Evolutionary conservation across 2,329 filamentous ascomycete species (phyloP), one percentile per base, ranked within the genome.

Genomic region (Grosmannia clavigera): DNA sequence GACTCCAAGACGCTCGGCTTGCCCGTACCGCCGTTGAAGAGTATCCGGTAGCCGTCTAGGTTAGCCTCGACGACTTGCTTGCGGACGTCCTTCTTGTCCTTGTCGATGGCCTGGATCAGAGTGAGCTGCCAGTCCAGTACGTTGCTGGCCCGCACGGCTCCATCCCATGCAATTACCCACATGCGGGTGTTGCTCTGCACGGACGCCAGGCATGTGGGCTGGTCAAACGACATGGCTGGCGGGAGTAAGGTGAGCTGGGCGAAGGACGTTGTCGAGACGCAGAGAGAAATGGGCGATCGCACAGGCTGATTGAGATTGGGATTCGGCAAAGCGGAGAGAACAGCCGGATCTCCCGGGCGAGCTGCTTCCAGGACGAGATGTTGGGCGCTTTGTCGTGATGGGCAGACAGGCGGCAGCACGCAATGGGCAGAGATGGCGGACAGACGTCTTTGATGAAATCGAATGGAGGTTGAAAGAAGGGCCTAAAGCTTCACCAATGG

Each of bases 101-200:
- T 97, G 74, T 97, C 94, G 67, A 97, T 90, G 63, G 92, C 90
- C 74, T 92, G 92, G 76, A 99, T 96, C 81, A 92, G 92, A 78
- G 88, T 89, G 67, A 96, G 83, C 74, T 99, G 92, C 67, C 88
- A 86, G 67, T 97, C 92, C 61, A 89, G 95, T 75, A 99, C 88
- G 70, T 90, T 94, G 73, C 92, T 90, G 67, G 90, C 90, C 73
- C 94, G 85, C 66, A 95, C 90, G 68, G 92, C 92, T 68, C 92
- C 92, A 75, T 97, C 92, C 94, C 94, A 99, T 61, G 92, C 92
- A 75, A 99, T 96, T 65, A 92, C 92, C 67, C 94, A 85, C 70
- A 90, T 88, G 71, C 94, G 90, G 73, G 97, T 96, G 80, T 97
- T 97, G 83, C 90, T 95, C 78, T 96, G 92, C 67, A 96, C 82